Percentiles rank a stretch among this genome's conserved stretches.
Evolutionary conservation across 2,329 filamentous ascomycete species (phyloP).

Genomic region (Trichoderma sp.): DNA sequence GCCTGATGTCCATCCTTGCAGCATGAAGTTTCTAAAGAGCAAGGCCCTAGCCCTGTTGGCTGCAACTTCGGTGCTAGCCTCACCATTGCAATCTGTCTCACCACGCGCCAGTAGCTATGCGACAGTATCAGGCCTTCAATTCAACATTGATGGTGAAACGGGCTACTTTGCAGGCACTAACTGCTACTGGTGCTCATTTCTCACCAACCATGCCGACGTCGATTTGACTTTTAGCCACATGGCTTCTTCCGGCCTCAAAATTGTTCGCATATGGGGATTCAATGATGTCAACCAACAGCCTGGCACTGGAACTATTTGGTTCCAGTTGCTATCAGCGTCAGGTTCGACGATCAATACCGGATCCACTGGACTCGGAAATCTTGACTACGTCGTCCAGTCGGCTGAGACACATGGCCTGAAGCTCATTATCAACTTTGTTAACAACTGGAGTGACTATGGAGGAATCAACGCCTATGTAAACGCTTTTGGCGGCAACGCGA

Average conservation of each 20-base stretch:
- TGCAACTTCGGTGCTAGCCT: conserved; percentile 11
- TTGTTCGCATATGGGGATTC: conserved; percentile 65
- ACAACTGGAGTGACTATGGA: conserved; percentile 70
- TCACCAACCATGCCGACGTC: conserved; percentile 58
- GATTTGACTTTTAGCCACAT: conserved; percentile 57
- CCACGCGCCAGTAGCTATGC: conserved; percentile 31
- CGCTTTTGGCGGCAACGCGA: conserved; percentile 59
- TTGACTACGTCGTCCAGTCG: conserved; percentile 65
- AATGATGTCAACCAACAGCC: conserved; percentile 55
- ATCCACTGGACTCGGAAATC: conserved; percentile 59
- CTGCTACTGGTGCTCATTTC: conserved; percentile 59
- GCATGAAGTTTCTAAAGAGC: conserved; percentile 17
- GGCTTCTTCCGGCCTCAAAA: conserved; percentile 55
- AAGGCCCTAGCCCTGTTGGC: neutral
- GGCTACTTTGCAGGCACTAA: conserved; percentile 59
- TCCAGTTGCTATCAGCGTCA: conserved; percentile 54
- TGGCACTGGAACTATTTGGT: conserved; percentile 46
- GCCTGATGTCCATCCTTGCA: neutral
- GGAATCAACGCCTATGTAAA: conserved; percentile 65
- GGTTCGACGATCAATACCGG: conserved; percentile 65
- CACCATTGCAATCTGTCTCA: neutral
- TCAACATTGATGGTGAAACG: conserved; percentile 50
- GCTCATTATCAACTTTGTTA: conserved; percentile 67
- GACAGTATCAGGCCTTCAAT: conserved; percentile 39
- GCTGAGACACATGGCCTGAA: conserved; percentile 64